Base-by-base conservation (phyloP, 352 stramenopile genomes). In the Pythium rhizo-oryzae region DNA sequence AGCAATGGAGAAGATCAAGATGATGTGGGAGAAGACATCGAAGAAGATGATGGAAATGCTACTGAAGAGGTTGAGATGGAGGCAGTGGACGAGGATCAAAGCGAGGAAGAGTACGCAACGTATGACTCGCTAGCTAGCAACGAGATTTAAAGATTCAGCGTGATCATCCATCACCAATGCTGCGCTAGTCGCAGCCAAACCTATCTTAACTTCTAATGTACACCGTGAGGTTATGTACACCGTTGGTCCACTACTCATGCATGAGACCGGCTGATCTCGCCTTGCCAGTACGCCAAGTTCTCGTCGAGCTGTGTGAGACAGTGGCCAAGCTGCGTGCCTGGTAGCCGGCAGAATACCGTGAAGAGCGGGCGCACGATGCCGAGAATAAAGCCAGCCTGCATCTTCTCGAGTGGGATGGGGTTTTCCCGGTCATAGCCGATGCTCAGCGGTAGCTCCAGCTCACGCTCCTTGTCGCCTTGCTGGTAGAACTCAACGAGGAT, bases 351-450 rank as follows among this genome's bases (percentile, higher is more conserved):
- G 33, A 93, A 71, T 28, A 75, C 79, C 19, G 81, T 50, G 65
- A 94, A 94, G 13, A 94, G 76, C 24, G 92, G 92, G 3, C 82
- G 77, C 18, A 97, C 92, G 43, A 98, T 95, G 59, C 93, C 95
- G 41, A 98, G 90, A 62, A 99, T 97, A 67, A 99, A 99, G 54
- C 91, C 91, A 7, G 96, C 81, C 76, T 99, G 94, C 71, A 92
- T 91, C 68, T 97, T 96, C 56, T 92, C 79, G 18, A 96, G 69
- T 18, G 84, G 83, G 39, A 96, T 96, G 21, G 89, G 85, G 55
- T 92, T 89, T 25, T 96, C 72, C 16, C 92, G 85, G 70, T 98
- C 92, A 70, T 90, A 97, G 37, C 97, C 91, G 24, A 97, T 90
- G 70, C 82, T 97, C 35, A 97, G 76, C 4, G 87, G 79, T 16